phyloP scores from a whole-genome alignment of 169 alveolate species.

The Cryptosporidium ryanae region DNA sequence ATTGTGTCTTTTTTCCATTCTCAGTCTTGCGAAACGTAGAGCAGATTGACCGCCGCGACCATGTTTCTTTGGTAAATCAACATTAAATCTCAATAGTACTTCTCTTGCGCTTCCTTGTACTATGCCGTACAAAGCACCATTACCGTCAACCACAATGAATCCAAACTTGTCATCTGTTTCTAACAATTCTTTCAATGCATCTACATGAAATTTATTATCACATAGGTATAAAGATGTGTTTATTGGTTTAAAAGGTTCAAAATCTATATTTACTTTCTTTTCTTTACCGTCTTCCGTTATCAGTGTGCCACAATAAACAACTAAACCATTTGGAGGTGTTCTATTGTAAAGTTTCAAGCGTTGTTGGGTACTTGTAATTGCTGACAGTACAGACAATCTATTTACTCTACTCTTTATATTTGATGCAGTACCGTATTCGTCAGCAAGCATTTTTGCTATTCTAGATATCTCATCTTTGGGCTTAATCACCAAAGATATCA shows the following conservation, averaged over 20 bases:
- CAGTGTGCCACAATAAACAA: conserved; percentile 96
- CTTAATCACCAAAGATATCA: conserved; percentile 95
- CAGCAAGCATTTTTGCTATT: conserved; percentile 93
- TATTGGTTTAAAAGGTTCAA: conserved; percentile 98
- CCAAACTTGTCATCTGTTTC: conserved; percentile 98
- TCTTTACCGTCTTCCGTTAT: conserved; percentile 94
- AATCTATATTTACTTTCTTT: conserved; percentile 92
- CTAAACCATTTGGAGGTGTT: conserved; percentile 98
- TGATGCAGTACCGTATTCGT: conserved; percentile 97
- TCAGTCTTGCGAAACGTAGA: conserved; percentile 98
- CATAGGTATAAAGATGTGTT: conserved; percentile 96
- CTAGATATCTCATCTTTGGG: conserved; percentile 96
- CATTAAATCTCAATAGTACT: conserved; percentile 93
- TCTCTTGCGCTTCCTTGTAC: conserved; percentile 94
- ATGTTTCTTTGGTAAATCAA: conserved; percentile 98
- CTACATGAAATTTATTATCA: conserved; percentile 96
- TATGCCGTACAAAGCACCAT: conserved; percentile 96
- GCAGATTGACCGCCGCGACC: conserved; percentile 99
- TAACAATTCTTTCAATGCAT: conserved; percentile 81
- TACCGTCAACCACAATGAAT: conserved; percentile 97
- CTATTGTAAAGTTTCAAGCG: conserved; percentile 94
- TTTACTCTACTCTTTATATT: conserved; percentile 96
- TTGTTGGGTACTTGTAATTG: conserved; percentile 97
- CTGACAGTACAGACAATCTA: conserved; percentile 96
- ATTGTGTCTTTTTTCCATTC: conserved; percentile 98